Evolutionary conservation across 352 stramenopile species (phyloP), one percentile per base, ranked within the genome.

Genomic region (Globisporangium okanoganense): DNA sequence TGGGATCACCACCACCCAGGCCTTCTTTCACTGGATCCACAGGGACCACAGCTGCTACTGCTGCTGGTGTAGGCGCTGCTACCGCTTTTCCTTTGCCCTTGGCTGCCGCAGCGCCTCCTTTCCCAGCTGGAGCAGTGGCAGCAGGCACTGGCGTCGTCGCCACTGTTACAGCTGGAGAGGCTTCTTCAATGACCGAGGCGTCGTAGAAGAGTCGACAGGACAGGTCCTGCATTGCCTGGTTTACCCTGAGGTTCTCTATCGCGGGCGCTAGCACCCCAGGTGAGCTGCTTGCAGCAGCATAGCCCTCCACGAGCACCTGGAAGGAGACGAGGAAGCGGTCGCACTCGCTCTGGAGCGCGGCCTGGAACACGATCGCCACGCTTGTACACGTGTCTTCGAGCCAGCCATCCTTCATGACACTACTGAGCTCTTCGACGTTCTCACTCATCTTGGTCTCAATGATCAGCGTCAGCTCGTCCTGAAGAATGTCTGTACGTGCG

Each of bases 241-340:
- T 62, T 1, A 53, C 22, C 24, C 52, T 65, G 31, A 81, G 54
- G 31, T 70, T 55, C 22, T 88, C 76, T 20, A 74, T 41, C 9
- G 79, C 65, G 1, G 49, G 64, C 10, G 43, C 60, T 4, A 87
- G 49, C 2, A 65, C 50, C 25, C 61, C 61, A 2, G 56, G 69
- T 48, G 82, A 64, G 25, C 63, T 72, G 27, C 76, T 92, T 20
- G 81, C 78, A 31, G 73, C 71, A 35, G 65, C 62, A 25, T 88
- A 77, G 10, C 67, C 73, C 52, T 88, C 73, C 0, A 88, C 54
- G 18, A 92, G 67, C 29, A 92, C 47, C 54, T 85, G 73, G 14
- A 89, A 33, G 1, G 81, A 82, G 1, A 74, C 70, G 5, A 75
- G 78, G 47, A 92, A 92, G 53, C 81, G 79, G 65, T 92, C 82